phyloP scores from a whole-genome alignment of 192 early-diverging fungal genomes.

The Geosiphon pyriformis region DNA sequence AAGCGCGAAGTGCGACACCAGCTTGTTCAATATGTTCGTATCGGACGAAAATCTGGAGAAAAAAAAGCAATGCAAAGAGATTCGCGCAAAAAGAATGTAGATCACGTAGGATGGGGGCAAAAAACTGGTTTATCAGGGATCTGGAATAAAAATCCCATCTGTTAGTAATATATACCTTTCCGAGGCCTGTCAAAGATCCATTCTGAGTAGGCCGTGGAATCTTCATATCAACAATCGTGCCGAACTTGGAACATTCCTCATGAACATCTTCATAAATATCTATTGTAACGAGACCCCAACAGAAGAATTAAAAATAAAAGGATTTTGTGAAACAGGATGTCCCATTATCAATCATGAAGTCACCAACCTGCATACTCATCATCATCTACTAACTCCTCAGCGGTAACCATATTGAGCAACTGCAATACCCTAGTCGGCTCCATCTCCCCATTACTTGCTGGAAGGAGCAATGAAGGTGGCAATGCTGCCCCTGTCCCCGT shows the following conservation, averaged over 20 bases:
- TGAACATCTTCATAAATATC: conserved; percentile 89
- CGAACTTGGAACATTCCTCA: conserved; percentile 87
- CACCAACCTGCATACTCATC: conserved; percentile 74
- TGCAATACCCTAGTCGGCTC: conserved; percentile 78
- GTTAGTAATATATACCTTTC: conserved; percentile 57
- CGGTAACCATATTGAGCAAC: conserved; percentile 92
- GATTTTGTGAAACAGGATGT: conserved; percentile 5
- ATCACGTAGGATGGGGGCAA: neutral
- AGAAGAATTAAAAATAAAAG: too few species aligned
- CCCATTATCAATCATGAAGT: neutral
- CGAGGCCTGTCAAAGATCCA: conserved; percentile 60
- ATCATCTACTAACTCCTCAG: conserved; percentile 78
- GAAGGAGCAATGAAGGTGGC: conserved; percentile 44
- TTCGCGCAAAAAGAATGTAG: neutral
- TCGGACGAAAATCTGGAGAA: conserved; percentile 76
- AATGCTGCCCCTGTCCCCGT: conserved; percentile 32
- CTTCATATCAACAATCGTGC: conserved; percentile 67
- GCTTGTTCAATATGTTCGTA: conserved; percentile 57
- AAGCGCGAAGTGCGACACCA: conserved; percentile 63
- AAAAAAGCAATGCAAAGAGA: neutral
- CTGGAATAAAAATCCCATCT: neutral
- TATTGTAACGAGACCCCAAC: too few species aligned
- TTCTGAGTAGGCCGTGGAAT: conserved; percentile 75
- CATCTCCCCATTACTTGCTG: conserved; percentile 45
- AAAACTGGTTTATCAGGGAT: neutral